These are phyloP conservation scores for Sporothrix sp. DNA, from an alignment of 2,329 filamentous ascomycete genomes.

Conservation along the genomic window DNA sequence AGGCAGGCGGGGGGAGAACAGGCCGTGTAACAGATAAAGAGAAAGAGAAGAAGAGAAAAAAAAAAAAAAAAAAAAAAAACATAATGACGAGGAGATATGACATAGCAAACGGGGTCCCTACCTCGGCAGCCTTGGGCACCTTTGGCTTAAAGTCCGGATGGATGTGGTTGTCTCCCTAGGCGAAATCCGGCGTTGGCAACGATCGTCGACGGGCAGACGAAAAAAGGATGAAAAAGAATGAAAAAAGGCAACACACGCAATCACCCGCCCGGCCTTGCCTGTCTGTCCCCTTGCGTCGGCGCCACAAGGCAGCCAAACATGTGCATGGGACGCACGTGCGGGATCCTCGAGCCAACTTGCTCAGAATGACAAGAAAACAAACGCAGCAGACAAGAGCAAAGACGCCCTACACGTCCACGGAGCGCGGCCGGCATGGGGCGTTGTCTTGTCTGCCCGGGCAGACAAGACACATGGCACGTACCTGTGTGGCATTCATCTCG, in stretches of 20 bases:
- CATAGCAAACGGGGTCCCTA: slow-evolving; percentile 46
- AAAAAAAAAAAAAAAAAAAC: slow-evolving; percentile 21
- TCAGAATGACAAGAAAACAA: slow-evolving; percentile 14
- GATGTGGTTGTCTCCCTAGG: slow-evolving; percentile 80
- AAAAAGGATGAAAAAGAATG: slow-evolving; percentile 20
- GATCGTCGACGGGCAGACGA: slow-evolving; percentile 19
- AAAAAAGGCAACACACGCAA: slow-evolving; percentile 14
- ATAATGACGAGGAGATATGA: slow-evolving; percentile 15
- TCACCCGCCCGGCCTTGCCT: not conserved
- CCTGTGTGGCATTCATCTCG: slow-evolving; percentile 98
- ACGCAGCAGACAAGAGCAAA: not conserved
- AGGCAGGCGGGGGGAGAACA: no score
- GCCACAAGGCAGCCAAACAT: slow-evolving; percentile 5
- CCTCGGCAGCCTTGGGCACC: slow-evolving; percentile 92
- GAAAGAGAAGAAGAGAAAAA: slow-evolving; percentile 20
- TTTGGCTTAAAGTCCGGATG: slow-evolving; percentile 89
- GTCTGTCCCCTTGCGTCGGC: slow-evolving; percentile 1
- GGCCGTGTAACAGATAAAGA: not conserved
- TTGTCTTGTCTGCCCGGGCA: no score
- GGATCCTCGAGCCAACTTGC: slow-evolving; percentile 10
- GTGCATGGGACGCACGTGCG: slow-evolving; percentile 7
- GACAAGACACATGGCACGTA: slow-evolving; percentile 43
- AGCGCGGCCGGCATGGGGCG: no score
- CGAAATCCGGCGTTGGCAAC: slow-evolving; percentile 45
- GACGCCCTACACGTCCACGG: no score